Conservation (phyloP, 345 rosid genomes). For the Salix exigua region DNA sequence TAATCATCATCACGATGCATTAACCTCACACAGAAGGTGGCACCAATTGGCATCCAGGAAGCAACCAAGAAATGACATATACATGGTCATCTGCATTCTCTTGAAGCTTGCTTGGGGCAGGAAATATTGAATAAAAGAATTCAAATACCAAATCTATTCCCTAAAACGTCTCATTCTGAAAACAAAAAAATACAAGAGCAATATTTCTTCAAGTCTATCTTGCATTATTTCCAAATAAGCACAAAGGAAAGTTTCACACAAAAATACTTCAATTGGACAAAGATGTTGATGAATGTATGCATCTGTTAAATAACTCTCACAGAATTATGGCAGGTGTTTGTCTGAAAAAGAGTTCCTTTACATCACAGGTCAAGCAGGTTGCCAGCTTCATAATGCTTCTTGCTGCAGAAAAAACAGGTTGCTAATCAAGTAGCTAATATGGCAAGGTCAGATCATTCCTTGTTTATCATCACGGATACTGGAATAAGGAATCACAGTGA, state of each 20-base stretch:
- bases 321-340: neutral
- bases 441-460: neutral
- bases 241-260: too few relatives aligned
- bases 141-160: too few relatives aligned
- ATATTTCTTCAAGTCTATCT: too few relatives aligned
- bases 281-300: neutral
- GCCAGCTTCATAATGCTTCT: neutral
- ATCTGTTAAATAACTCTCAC: neutral
- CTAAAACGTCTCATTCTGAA: too few relatives aligned
- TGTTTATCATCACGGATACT: neutral
- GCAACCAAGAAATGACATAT: too few relatives aligned
- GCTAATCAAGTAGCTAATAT: neutral
- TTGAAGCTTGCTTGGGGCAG: too few relatives aligned
- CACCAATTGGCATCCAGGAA: neutral
- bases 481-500: neutral
- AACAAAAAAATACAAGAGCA: too few relatives aligned
- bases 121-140: too few relatives aligned
- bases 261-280: neutral
- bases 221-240: too few relatives aligned
- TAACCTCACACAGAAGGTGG: neutral
- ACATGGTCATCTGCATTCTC: too few relatives aligned
- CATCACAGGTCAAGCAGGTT: neutral
- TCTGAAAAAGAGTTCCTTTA: neutral
- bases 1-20: neutral
- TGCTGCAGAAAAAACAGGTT: neutral